Evolutionary conservation across 2,329 filamentous ascomycete genomes (phyloP).

Genomic region (Phialemoniopsis sp.): DNA sequence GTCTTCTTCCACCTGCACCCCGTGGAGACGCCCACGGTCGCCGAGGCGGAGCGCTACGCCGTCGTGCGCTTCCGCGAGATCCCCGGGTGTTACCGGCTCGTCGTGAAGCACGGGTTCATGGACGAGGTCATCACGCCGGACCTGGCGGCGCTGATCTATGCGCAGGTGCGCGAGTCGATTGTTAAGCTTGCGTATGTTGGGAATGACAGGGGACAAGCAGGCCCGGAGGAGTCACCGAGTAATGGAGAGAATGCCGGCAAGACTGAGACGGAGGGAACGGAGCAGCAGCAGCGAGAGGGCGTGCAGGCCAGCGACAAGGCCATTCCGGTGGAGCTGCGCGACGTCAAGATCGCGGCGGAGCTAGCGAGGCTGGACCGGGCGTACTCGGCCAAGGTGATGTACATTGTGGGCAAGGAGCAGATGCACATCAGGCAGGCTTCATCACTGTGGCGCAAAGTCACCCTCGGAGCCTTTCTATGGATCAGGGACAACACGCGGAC

Average conservation of each 20-base stretch:
- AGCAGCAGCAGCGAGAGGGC: too few relatives aligned
- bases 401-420: slow-evolving; percentile 57
- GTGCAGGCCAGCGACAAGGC: slow-evolving; percentile 4
- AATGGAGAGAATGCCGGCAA: too few relatives aligned
- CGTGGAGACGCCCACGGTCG: slow-evolving; percentile 52
- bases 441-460: slow-evolving; percentile 33
- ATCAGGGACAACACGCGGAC: slow-evolving; percentile 59
- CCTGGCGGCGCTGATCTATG: slow-evolving; percentile 53
- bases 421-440: slow-evolving; percentile 42
- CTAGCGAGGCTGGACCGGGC: slow-evolving; percentile 39
- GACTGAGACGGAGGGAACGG: too few relatives aligned
- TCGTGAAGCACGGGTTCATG: slow-evolving; percentile 66
- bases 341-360: slow-evolving; percentile 26
- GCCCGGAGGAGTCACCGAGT: too few relatives aligned
- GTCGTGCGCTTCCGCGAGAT: slow-evolving; percentile 37
- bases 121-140: slow-evolving; percentile 65
- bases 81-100: slow-evolving; percentile 63
- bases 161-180: slow-evolving; percentile 49
- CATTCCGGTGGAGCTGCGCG: slow-evolving; percentile 16
- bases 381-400: slow-evolving; percentile 43
- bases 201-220: too few relatives aligned
- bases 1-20: slow-evolving; percentile 70
- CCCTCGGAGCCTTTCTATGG: slow-evolving; percentile 55
- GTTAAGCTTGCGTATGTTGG: slow-evolving; percentile 21
- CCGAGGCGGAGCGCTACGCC: slow-evolving; percentile 39